These are phyloP conservation scores for Glycine soja DNA, from an alignment of 306 rosid genomes.

Conservation along the genomic window DNA sequence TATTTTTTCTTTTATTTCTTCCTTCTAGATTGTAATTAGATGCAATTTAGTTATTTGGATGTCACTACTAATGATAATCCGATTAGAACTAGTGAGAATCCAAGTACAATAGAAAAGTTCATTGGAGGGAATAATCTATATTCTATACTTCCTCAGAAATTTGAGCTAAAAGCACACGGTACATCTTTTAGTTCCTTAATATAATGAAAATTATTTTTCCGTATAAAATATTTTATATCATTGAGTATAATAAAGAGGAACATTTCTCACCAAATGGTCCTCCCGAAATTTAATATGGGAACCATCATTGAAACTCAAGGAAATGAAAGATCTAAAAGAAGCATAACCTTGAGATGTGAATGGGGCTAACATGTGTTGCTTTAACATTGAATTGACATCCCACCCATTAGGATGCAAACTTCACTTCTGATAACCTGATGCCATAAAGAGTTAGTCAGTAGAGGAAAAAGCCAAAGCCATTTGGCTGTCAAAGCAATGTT, in stretches of 20 bases:
- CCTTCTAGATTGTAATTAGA: constrained; percentile 11
- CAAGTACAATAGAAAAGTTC: neutral
- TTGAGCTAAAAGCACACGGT: neutral
- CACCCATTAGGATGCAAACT: neutral
- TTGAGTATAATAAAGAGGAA: constrained; percentile 2
- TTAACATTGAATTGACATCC: neutral
- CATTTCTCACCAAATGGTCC: neutral
- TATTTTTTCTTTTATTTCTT: neutral
- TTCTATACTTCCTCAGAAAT: neutral
- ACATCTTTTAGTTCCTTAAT: constrained; percentile 1
- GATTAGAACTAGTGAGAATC: neutral
- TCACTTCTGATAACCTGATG: neutral
- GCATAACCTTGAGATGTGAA: neutral
- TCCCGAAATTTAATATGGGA: neutral
- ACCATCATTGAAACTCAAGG: neutral
- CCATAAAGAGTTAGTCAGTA: neutral
- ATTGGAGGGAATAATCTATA: constrained; percentile 1
- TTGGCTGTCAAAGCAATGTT: neutral
- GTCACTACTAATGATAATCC: neutral
- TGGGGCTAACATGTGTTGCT: neutral
- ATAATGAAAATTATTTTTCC: neutral
- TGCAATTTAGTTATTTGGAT: constrained; percentile 25
- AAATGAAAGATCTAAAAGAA: neutral
- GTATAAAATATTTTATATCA: neutral
- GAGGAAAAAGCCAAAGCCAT: neutral